These are phyloP conservation scores for Cyclospora cayetanensis DNA, from an alignment of 169 alveolate species.

Conservation along the genomic window DNA sequence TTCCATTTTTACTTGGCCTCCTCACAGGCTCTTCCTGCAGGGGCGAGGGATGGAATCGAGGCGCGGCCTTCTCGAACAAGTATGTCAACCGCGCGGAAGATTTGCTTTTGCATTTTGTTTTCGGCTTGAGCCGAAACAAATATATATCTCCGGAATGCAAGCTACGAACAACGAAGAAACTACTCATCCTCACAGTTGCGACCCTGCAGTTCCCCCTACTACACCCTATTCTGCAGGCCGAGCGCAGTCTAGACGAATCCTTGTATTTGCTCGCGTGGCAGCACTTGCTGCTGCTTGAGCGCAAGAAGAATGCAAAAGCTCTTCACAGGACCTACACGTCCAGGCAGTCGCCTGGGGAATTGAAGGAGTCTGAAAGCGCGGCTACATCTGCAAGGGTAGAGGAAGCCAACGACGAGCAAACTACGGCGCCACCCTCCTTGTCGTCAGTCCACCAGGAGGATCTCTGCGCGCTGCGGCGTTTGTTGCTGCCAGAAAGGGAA, in stretches of 20 bases:
- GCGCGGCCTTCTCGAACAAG: conserved; percentile 54
- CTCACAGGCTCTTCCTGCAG: conserved; percentile 42
- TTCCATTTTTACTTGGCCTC: conserved; percentile 29
- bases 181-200: conserved; percentile 63
- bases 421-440: neutral
- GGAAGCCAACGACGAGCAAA: too few species aligned
- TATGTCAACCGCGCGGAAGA: conserved; percentile 56
- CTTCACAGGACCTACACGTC: too few species aligned
- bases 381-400: too few species aligned
- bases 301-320: neutral
- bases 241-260: conserved; percentile 37
- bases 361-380: too few species aligned
- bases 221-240: conserved; percentile 58
- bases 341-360: too few species aligned
- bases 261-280: conserved; percentile 37
- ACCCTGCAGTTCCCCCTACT: conserved; percentile 57
- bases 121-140: conserved; percentile 46
- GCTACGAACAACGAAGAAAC: conserved; percentile 47
- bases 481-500: conserved; percentile 5
- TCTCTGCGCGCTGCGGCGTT: neutral
- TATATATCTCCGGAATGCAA: neutral
- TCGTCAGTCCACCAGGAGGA: conserved; percentile 28
- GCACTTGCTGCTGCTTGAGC: conserved; percentile 46
- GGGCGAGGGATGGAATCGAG: conserved; percentile 27
- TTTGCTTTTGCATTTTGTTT: conserved; percentile 53